Evolutionary conservation across 2,329 filamentous ascomycete genomes (phyloP), one percentile per base, ranked within the genome.

Genomic region (Xylariaceae sp.): DNA sequence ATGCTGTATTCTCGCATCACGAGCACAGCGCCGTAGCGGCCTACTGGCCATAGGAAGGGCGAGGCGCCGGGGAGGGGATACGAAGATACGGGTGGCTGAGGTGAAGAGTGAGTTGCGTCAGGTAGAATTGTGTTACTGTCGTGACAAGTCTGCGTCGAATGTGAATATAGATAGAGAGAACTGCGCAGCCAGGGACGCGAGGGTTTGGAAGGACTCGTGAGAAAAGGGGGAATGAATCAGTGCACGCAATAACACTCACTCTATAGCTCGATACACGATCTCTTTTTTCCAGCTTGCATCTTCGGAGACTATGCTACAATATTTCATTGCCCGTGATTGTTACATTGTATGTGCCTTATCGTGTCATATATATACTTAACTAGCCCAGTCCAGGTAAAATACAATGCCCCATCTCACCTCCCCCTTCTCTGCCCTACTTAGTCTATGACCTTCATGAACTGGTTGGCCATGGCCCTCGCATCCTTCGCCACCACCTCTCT

Each of bases 1-100:
- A 55, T 59, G 3, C 60, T 66, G 24, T 65, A 64, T 49, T 64
- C 65, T 38, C 59, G 62, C 22, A 49, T 65, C 3, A 57, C 57
- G n/a, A 57, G 54, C 13, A 56, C 54, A 8, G 63, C 63, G 16
- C 59, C 64, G 47, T 67, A 62, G 54, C 50, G 64, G 26, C 41
- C 66, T 9, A 57, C 56, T 37, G 64, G 64, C 3, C 38, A 62
- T 7, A 61, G 61, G 6, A 50, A 47, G 0, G 59, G 54, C 31
- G 38, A 52, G 12, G 51, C 53, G 26, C 46, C 65, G 37, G 64
- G 62, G 1, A 41, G 43, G n/a, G 22, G 63, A 56, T 41, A 65
- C 61, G 18, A 38, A 66, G 22, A 40, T 64, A 30, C 51, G 62
- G 26, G 52, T 61, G 17, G 53, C 54, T 1, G 44, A 31, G 1